Evolutionary conservation across 768 basidiomycete genomes (phyloP), one percentile per base, ranked within the genome.

Genomic region (Russula vinacea): DNA sequence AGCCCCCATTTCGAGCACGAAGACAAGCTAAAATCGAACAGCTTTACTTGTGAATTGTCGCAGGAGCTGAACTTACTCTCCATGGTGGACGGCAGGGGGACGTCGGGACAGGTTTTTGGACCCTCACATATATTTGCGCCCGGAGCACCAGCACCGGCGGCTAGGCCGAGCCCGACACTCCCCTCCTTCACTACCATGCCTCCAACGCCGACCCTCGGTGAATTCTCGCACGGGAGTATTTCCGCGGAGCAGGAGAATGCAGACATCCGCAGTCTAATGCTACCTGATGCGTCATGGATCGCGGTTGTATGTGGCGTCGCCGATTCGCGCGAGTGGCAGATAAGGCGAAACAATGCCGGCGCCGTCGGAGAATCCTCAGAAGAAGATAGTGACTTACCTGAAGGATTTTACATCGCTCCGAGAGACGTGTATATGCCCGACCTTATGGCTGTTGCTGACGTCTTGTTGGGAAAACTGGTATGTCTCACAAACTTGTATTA

Each of bases 351-450:
- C 19, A 60, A 62, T 17, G 45, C 53, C 7, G 70, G 70, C 16
- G 72, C 73, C 14, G 16, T 22, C 2, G 47, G 50, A 19, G 7
- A 14, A 62, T 70, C 69, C 39, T 71, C 71, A 72, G 62, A 67
- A 35, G 73, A 72, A 24, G 75, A 75, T 56, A 71, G 70, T 17
- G 77, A 75, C 47, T 72, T 91, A 16, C 90, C 90, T 0, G 83
- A 85, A 13, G 79, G 80, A 19, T 90, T 92, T 74, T 92, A 82
- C 68, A 83, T 90, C 45, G 89, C 89, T 2, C 89, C 89, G 39
- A 80, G 78, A 72, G 84, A 89, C 69, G 84, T 91, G 42, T 90
- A 91, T 73, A 90, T 92, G 85, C 90, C 90, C 19, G 88, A 92
- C 73, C 72, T 92, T 66, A 89, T 84, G 32, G 88, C 87, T 1